Evolutionary conservation across 495 filamentous ascomycete genomes (phyloP).

Genomic region (Xylaria grammica): DNA sequence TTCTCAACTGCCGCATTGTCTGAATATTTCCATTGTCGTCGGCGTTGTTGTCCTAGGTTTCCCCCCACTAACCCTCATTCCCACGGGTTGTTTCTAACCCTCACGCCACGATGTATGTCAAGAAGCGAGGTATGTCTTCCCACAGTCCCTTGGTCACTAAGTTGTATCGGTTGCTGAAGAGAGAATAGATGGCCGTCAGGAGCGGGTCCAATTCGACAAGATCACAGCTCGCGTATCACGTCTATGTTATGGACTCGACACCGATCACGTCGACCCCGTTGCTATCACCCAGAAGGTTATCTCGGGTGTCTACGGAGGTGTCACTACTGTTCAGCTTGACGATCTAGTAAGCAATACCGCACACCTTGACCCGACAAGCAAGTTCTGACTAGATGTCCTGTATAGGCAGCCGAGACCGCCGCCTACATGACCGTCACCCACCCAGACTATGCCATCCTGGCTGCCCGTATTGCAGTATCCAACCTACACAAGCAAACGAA

Average conservation of each 20-base stretch:
- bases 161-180: constrained; percentile 28
- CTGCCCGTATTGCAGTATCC: constrained; percentile 96
- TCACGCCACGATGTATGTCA: constrained; percentile 58
- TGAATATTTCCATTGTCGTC: neutral
- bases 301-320: constrained; percentile 97
- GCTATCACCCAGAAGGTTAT: constrained; percentile 99
- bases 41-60: constrained; percentile 18
- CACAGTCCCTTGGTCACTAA: neutral
- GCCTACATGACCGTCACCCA: constrained; percentile 99
- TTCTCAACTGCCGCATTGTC: neutral
- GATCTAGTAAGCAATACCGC: constrained; percentile 74
- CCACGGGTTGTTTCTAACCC: constrained; percentile 1
- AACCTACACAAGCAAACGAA: constrained; percentile 99
- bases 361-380: constrained; percentile 13
- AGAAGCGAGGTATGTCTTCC: constrained; percentile 60
- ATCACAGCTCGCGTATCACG: constrained; percentile 98
- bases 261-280: constrained; percentile 95
- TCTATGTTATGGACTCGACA: constrained; percentile 95
- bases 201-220: constrained; percentile 99
- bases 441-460: constrained; percentile 98
- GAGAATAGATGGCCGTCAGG: constrained; percentile 89
- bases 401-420: constrained; percentile 94
- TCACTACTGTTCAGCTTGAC: constrained; percentile 93
- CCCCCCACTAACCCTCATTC: constrained; percentile 8
- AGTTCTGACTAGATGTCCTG: neutral